These are phyloP conservation scores for Ciborinia camelliae DNA, from an alignment of 2,329 filamentous ascomycete species.

Conservation along the genomic window DNA sequence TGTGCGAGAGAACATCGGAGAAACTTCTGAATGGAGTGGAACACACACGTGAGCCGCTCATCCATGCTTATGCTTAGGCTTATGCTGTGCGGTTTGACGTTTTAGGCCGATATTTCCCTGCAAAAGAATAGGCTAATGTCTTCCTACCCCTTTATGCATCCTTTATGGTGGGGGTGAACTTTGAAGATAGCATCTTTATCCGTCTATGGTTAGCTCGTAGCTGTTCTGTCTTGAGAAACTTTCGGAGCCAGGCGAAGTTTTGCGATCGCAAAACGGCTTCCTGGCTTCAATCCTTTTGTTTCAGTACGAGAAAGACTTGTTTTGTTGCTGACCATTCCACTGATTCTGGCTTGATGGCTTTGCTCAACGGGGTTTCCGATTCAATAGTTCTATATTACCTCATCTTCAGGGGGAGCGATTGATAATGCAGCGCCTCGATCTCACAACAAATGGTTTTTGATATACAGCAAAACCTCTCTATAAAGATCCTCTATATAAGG, in stretches of 20 bases:
- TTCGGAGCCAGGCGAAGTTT: conserved; percentile 8
- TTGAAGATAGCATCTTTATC: not conserved
- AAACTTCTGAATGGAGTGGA: not conserved
- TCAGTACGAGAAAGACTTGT: not conserved
- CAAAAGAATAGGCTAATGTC: conserved; percentile 9
- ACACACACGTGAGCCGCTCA: conserved; percentile 13
- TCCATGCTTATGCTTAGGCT: conserved; percentile 8
- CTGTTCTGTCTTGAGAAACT: not conserved
- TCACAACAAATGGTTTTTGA: not conserved
- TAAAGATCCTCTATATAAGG: no score
- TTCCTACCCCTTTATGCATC: conserved; percentile 18
- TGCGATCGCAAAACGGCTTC: conserved; percentile 1
- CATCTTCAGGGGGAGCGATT: conserved; percentile 3
- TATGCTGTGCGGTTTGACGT: conserved; percentile 13
- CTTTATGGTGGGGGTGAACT: conserved; percentile 13
- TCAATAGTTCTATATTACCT: conserved; percentile 6
- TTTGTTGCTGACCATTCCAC: not conserved
- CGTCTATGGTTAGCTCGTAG: conserved; percentile 6
- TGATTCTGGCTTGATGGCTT: not conserved
- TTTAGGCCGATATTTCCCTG: conserved; percentile 12
- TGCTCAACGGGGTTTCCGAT: not conserved
- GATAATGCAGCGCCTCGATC: conserved; percentile 8
- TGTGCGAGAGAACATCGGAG: not conserved
- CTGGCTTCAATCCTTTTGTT: conserved; percentile 11
- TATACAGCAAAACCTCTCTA: no score